Conservation (phyloP, 1,284 basidiomycete genomes). For the Ustilago curta region DNA sequence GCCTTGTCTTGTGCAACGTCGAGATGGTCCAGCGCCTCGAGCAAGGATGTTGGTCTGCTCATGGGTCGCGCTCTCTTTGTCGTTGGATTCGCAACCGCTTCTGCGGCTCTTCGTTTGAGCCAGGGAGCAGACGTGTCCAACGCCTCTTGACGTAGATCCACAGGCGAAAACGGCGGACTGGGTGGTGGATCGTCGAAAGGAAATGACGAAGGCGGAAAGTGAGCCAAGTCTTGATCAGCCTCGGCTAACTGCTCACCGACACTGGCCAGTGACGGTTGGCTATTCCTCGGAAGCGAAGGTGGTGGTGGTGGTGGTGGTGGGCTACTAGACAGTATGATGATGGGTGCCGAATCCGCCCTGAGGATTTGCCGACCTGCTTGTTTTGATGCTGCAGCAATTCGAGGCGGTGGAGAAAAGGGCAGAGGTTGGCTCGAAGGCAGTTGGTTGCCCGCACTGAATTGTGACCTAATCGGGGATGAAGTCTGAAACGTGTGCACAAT, state of each 20-base stretch:
- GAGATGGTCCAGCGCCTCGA: conserved; percentile 43
- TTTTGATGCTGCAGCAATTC: background rate
- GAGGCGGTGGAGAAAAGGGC: conserved; percentile 18
- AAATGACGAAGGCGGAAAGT: conserved; percentile 28
- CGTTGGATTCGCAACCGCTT: background rate
- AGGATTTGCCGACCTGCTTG: background rate
- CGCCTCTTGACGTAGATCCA: background rate
- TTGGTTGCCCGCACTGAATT: conserved; percentile 25
- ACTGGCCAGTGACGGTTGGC: conserved; percentile 13
- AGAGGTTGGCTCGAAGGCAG: conserved; percentile 33
- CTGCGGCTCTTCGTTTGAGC: conserved; percentile 12
- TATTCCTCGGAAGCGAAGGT: conserved; percentile 15
- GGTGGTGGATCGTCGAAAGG: conserved; percentile 21
- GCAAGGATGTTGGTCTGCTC: conserved; percentile 18
- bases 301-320: conserved; percentile 20
- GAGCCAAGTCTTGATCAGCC: conserved; percentile 7
- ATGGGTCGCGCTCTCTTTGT: conserved; percentile 17
- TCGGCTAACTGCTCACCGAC: conserved; percentile 16
- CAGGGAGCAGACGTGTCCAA: conserved; percentile 14
- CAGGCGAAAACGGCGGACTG: conserved; percentile 28
- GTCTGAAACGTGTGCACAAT: conserved; percentile 2
- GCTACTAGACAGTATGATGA: conserved; percentile 47
- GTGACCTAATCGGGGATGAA: conserved; percentile 41
- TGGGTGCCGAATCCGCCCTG: conserved; percentile 33
- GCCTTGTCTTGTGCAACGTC: conserved; percentile 10